phyloP scores from a whole-genome alignment of 768 basidiomycete species.

The Solioccasus polychromus region DNA sequence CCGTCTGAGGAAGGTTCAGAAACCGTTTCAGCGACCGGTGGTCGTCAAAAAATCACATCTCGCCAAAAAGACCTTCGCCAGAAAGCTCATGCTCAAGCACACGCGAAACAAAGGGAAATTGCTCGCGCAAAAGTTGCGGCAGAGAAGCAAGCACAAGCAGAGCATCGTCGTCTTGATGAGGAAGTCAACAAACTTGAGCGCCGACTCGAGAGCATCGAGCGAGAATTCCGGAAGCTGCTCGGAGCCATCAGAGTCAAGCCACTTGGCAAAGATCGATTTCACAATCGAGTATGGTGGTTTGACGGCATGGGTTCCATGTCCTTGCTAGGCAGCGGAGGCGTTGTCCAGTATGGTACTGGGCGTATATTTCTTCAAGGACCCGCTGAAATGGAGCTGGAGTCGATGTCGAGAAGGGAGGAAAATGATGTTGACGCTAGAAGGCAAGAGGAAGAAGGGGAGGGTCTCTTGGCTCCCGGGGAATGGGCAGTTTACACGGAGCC shows the following conservation, averaged over 20 bases:
- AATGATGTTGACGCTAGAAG: constrained; percentile 54
- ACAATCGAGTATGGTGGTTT: constrained; percentile 98
- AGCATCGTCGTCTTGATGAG: constrained; percentile 82
- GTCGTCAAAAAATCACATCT: constrained; percentile 41
- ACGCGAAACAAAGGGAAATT: constrained; percentile 79
- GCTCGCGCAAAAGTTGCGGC: constrained; percentile 76
- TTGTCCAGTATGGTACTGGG: constrained; percentile 83
- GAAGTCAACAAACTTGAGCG: constrained; percentile 83
- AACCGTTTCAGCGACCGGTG: constrained; percentile 43
- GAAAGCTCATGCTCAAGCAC: constrained; percentile 51
- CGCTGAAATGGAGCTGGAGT: constrained; percentile 73
- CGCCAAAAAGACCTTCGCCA: constrained; percentile 53
- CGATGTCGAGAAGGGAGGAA: constrained; percentile 59
- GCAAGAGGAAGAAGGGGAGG: constrained; percentile 78
- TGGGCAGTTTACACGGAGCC: constrained; percentile 90
- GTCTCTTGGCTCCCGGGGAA: constrained; percentile 68
- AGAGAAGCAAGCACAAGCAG: constrained; percentile 76
- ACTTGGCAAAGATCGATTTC: constrained; percentile 88
- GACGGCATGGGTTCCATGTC: constrained; percentile 90
- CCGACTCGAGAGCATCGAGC: constrained; percentile 82
- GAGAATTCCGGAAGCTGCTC: constrained; percentile 88
- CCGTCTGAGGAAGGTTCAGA: constrained; percentile 63
- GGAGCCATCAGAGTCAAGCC: constrained; percentile 86
- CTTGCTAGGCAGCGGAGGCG: constrained; percentile 73
- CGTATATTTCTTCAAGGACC: constrained; percentile 92